Conservation (phyloP, 768 basidiomycete species). For the Rhodotorula toruloides region DNA sequence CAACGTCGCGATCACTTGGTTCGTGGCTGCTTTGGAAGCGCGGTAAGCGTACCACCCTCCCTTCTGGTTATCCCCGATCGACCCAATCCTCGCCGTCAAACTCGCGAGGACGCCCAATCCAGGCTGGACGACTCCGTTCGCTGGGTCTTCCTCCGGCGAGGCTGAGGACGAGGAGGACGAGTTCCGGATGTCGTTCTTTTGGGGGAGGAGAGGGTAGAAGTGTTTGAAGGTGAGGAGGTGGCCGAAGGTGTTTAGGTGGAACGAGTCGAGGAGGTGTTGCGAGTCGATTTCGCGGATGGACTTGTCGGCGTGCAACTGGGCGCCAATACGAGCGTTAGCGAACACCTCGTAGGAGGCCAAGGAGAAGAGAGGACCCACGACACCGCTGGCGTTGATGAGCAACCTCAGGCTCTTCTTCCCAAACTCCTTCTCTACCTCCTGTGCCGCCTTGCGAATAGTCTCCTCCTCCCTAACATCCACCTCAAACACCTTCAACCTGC, state of each 20-base stretch:
- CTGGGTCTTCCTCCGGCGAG: constrained; percentile 43
- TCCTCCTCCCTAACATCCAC: constrained; percentile 47
- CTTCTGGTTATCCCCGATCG: constrained; percentile 48
- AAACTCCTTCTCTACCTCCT: constrained; percentile 43
- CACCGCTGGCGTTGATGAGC: constrained; percentile 48
- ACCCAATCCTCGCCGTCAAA: constrained; percentile 49
- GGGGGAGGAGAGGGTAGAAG: constrained; percentile 49
- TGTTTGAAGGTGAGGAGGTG: constrained; percentile 51
- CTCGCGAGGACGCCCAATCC: constrained; percentile 46
- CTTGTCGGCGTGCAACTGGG: constrained; percentile 51
- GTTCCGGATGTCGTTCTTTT: constrained; percentile 41
- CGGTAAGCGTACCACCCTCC: constrained; percentile 42
- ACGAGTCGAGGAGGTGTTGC: constrained; percentile 43
- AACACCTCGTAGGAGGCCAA: neutral
- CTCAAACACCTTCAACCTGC: constrained; percentile 44
- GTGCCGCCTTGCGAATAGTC: constrained; percentile 46
- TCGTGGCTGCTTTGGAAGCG: constrained; percentile 51
- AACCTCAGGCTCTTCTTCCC: constrained; percentile 46
- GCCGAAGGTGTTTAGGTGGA: constrained; percentile 50
- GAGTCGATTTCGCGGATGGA: constrained; percentile 45
- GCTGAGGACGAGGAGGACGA: constrained; percentile 24
- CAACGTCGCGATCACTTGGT: constrained; percentile 48
- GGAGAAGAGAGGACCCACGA: constrained; percentile 43
- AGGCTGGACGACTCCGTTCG: constrained; percentile 43
- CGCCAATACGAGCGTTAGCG: neutral